phyloP scores from a whole-genome alignment of 1,284 basidiomycete species.

The Spongiforma sp. region DNA sequence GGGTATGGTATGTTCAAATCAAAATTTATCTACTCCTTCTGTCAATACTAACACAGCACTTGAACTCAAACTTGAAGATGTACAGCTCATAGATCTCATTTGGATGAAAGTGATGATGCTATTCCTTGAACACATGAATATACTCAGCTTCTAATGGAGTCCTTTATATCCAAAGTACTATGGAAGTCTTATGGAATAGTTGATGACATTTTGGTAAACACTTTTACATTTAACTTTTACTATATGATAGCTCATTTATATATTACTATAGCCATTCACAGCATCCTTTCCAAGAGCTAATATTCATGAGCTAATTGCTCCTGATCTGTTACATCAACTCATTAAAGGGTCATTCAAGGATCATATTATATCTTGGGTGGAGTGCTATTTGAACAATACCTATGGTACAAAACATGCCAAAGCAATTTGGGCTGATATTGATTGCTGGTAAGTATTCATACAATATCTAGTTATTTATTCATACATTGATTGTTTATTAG shows the following conservation, averaged over 20 bases:
- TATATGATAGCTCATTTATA: neutral
- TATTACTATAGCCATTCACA: neutral
- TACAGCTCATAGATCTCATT: conserved; percentile 1
- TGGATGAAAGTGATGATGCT: neutral
- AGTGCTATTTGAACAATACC: neutral
- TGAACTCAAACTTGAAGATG: neutral
- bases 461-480: neutral
- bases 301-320: neutral
- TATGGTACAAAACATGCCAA: neutral
- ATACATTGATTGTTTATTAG: neutral
- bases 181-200: neutral
- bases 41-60: too few species aligned
- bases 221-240: neutral
- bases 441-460: neutral
- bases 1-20: neutral
- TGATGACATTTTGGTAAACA: neutral
- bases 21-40: too few species aligned
- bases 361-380: neutral
- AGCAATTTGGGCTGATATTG: neutral
- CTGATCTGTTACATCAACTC: neutral
- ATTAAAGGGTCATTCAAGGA: neutral
- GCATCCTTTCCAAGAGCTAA: neutral
- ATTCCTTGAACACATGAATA: neutral
- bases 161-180: neutral
- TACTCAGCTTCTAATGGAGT: neutral